These are phyloP conservation scores for Yamadazyma endophytica DNA, from an alignment of 805 yeast genomes.

Conservation along the genomic window DNA sequence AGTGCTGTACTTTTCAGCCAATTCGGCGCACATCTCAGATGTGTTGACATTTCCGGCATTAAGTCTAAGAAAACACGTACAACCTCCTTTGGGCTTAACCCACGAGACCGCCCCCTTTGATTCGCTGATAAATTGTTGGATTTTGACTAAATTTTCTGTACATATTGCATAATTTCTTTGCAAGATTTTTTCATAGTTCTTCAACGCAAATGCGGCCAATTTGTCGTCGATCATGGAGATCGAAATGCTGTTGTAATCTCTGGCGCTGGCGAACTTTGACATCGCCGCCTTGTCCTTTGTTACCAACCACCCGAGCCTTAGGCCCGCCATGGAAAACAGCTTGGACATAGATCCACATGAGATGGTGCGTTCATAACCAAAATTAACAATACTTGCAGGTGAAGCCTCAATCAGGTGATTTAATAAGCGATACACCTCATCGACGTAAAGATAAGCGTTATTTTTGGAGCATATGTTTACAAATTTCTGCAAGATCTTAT, in stretches of 20 bases:
- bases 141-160: constrained; percentile 26
- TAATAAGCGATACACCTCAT: constrained; percentile 54
- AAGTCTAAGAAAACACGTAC: constrained; percentile 41
- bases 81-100: constrained; percentile 46
- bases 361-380: constrained; percentile 40
- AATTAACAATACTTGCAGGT: constrained; percentile 38
- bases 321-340: constrained; percentile 51
- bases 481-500: constrained; percentile 27
- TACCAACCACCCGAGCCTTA: constrained; percentile 51
- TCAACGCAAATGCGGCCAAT: constrained; percentile 41
- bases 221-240: constrained; percentile 45
- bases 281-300: constrained; percentile 27
- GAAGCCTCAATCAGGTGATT: constrained; percentile 30
- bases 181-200: constrained; percentile 28
- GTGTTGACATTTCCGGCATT: constrained; percentile 25
- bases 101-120: constrained; percentile 31
- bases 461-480: constrained; percentile 30
- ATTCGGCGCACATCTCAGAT: constrained; percentile 24
- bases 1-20: constrained; percentile 30
- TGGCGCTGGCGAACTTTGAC: constrained; percentile 29
- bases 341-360: constrained; percentile 52
- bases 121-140: constrained; percentile 28
- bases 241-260: constrained; percentile 51
- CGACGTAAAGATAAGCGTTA: constrained; percentile 38
- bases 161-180: constrained; percentile 39